phyloP scores from a whole-genome alignment of 1,139 yeast species.

The Candida sanyaensis region DNA sequence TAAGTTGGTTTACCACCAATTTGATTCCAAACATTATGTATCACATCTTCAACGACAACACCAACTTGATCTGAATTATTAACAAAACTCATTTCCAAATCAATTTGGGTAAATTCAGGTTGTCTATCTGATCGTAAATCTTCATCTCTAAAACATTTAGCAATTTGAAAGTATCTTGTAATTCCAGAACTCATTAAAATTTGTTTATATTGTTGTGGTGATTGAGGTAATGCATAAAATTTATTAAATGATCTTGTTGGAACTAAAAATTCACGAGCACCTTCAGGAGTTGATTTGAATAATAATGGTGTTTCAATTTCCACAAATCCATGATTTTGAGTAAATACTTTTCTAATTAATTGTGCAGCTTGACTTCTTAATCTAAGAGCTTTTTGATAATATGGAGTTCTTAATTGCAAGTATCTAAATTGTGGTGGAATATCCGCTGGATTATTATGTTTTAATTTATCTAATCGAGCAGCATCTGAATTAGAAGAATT shows the following conservation, averaged over 20 bases:
- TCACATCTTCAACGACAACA: constrained; percentile 59
- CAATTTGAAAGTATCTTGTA: constrained; percentile 82
- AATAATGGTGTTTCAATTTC: constrained; percentile 93
- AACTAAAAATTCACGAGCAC: constrained; percentile 93
- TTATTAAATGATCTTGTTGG: constrained; percentile 71
- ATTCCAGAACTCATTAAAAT: constrained; percentile 93
- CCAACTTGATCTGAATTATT: constrained; percentile 66
- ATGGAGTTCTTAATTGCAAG: constrained; percentile 69
- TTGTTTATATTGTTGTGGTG: constrained; percentile 97
- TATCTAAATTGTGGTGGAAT: constrained; percentile 82
- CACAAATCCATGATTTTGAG: constrained; percentile 51
- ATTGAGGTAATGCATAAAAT: constrained; percentile 92
- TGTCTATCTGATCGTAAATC: constrained; percentile 94
- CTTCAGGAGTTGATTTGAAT: constrained; percentile 97
- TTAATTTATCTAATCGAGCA: constrained; percentile 66
- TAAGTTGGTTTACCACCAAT: constrained; percentile 43
- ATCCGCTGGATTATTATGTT: constrained; percentile 47
- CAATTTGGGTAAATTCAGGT: constrained; percentile 96
- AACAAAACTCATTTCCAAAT: constrained; percentile 89
- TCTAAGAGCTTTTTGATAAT: constrained; percentile 59
- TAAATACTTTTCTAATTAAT: constrained; percentile 52
- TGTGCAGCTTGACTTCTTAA: constrained; percentile 63
- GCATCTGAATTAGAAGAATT: constrained; percentile 71
- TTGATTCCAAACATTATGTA: constrained; percentile 57
- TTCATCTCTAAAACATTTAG: constrained; percentile 94